phyloP scores from a whole-genome alignment of 805 yeast genomes.

The Brettanomyces bruxellensis region DNA sequence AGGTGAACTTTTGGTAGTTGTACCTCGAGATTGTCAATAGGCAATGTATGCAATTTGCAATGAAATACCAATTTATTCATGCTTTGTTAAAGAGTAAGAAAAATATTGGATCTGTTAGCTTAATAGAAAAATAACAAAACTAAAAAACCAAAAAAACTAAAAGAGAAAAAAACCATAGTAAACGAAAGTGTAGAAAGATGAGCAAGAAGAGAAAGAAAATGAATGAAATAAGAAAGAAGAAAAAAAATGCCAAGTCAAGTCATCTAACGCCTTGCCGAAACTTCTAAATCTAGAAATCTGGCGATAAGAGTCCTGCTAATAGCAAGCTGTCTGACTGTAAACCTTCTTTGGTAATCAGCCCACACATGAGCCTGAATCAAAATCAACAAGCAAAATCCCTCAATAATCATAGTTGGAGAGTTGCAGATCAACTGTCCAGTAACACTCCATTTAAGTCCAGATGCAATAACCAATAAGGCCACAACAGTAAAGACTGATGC shows the following conservation, averaged over 20 bases:
- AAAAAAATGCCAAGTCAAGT: no score
- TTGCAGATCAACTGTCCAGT: constrained; percentile 33
- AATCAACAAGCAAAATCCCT: constrained; percentile 31
- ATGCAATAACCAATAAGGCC: constrained; percentile 24
- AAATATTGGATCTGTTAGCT: not conserved
- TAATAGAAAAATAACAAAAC: not conserved
- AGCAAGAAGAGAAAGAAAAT: no score
- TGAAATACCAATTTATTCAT: not conserved
- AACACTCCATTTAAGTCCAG: constrained; percentile 28
- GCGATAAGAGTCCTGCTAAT: constrained; percentile 6
- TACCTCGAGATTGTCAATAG: constrained; percentile 9
- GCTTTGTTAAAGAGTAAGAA: no score
- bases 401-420: constrained; percentile 36
- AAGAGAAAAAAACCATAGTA: not conserved
- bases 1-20: constrained; percentile 19
- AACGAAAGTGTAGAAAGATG: no score
- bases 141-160: not conserved
- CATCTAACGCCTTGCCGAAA: no score
- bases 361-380: constrained; percentile 30
- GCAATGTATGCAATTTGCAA: no score
- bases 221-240: no score
- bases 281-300: not conserved
- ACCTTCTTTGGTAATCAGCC: constrained; percentile 12
- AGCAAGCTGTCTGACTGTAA: constrained; percentile 5
- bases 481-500: constrained; percentile 21